Evolutionary conservation across 1,284 basidiomycete species (phyloP), one percentile per base, ranked within the genome.

Genomic region (Ustilago loliicola): DNA sequence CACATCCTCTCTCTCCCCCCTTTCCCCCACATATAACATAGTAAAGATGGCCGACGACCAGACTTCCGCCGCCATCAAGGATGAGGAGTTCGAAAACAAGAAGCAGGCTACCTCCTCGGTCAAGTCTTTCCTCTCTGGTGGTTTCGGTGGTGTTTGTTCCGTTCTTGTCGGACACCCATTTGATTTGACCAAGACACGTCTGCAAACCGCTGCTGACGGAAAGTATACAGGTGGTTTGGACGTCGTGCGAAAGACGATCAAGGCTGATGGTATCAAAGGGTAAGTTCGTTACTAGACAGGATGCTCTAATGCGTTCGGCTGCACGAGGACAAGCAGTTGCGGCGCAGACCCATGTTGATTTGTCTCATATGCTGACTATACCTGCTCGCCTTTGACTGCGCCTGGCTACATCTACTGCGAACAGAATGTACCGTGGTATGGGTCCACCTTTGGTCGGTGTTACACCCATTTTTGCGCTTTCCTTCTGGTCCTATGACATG

Each of bases 401-500:
- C 23, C n/a, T 29, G 10, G 21, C 29, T 23, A 23, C 1, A 13
- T 36, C 45, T 15, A 56, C 13, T 42, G 61, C 3, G 23, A 4
- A 32, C 81, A 96, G 95, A 38, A 87, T 99, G 87, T 99, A 98
- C 87, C 93, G 96, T 79, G 96, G 96, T 42, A 96, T 99, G 88
- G 93, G 96, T 3, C 96, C 97, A 29, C 97, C 97, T 58, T 88
- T 99, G 74, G 89, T 98, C 40, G 97, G 97, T 61, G 95, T 99
- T 34, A 98, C 97, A 2, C 97, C 97, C 55, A 99, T 99, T 86
- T 99, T 99, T 86, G 97, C 97, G 15, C 89, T 99, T 52, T 98
- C 95, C 3, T 99, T 99, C 89, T 98, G 96, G 95, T 95, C 94
- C 21, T 99, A 98, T 87, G 96, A 98, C 86, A 89, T 92, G 72